Conservation (phyloP, 176 grass and related monocot species). For the Triticum urartu region DNA sequence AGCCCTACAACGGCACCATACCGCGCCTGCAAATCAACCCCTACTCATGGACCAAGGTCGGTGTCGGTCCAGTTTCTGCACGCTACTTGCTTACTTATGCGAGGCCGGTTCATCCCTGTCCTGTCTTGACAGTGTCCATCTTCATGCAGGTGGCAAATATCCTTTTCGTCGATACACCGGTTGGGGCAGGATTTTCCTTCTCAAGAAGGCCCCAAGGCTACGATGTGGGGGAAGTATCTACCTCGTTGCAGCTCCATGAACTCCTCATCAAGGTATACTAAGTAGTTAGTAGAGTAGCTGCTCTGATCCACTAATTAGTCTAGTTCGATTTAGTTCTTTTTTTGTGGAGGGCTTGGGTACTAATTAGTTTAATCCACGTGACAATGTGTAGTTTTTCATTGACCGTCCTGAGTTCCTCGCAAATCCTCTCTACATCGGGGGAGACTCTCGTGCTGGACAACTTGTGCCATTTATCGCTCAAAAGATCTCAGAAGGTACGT, state of each 20-base stretch:
- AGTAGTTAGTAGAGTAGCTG: too few species aligned
- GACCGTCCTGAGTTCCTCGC: conserved; percentile 36
- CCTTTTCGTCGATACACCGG: conserved; percentile 69
- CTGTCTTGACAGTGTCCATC: background rate
- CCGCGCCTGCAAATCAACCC: conserved; percentile 45
- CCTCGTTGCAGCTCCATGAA: conserved; percentile 33
- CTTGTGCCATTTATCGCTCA: conserved; percentile 40
- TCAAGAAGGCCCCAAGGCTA: conserved; percentile 49
- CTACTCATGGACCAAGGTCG: conserved; percentile 61
- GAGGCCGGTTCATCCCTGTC: background rate
- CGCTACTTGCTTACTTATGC: background rate
- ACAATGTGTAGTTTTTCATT: conserved; percentile 43
- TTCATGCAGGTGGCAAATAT: conserved; percentile 52
- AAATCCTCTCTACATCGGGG: conserved; percentile 54
- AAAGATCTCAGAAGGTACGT: conserved; percentile 55
- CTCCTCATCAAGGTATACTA: conserved; percentile 47
- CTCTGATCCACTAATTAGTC: background rate
- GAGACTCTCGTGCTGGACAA: conserved; percentile 55
- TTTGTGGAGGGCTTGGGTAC: too few species aligned
- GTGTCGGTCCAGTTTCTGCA: background rate
- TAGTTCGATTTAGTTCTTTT: background rate
- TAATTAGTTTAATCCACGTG: background rate
- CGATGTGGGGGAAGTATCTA: conserved; percentile 36
- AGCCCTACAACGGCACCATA: conserved; percentile 41
- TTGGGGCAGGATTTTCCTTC: conserved; percentile 71